Base-by-base conservation (phyloP, 352 stramenopile species). In the Pythium sukuiense region DNA sequence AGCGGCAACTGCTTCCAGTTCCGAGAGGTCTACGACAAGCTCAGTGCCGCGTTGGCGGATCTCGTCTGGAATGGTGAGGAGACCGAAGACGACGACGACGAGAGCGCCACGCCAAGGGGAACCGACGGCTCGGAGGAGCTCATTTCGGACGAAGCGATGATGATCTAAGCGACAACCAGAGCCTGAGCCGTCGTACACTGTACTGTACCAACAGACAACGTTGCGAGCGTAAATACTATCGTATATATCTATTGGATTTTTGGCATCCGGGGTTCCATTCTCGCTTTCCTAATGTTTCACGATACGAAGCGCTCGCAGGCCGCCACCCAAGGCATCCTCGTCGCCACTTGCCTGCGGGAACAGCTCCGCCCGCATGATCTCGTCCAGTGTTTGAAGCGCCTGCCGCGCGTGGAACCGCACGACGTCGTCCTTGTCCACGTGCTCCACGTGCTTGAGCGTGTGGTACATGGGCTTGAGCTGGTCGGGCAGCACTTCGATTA, bases 91-190 rank as follows among this genome's bases (percentile, higher is more conserved):
- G 61, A 67, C 29, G 80, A 78, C 18, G 50, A 73, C 11, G 63
- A 64, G 27, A 13, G 37, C 24, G 56, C 27, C 16, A 9, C 11
- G 43, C 54, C 37, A 9, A 45, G 66, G 6, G 37, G 60, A n/a
- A 56, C 60, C 1, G 58, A 67, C 16, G 75, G 70, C 39, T 74
- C 69, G 24, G 85, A 93, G 53, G 85, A 93, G 60, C 72, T 91
- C 54, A 89, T 90, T 54, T 91, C 82, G 18, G 85, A 93, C 59
- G 83, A 91, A 62, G 81, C 80, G 55, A 87, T 90, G 74, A 93
- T 93, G 85, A 90, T 91, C 68, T 93, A 88, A 63, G 30, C 26
- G 26, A 20, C 24, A 13, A 4, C n/a, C 13, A 16, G 16, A 32
- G 24, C 14, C 16, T 3, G 6, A 48, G 45, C 45, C 20, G 18